Evolutionary conservation across 306 rosid genomes (phyloP), one percentile per base, ranked within the genome.

Genomic region (Prunus kanzakura): DNA sequence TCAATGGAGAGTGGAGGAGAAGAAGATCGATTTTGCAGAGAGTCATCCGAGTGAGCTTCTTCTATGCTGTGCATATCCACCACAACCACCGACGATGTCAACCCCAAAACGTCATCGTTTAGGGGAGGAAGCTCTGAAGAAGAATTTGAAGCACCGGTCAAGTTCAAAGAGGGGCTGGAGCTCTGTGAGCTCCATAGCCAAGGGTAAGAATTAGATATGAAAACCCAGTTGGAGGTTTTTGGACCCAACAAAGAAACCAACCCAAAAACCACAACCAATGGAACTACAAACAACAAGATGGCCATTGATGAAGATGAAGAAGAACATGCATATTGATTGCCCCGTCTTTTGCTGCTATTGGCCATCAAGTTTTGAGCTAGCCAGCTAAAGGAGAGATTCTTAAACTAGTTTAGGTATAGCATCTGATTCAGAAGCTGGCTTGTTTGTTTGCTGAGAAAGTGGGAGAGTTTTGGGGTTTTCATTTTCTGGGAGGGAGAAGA

Each of bases 171-270:
- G n/a, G 76, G 32, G 75, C 32, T 22, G 73, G 32, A 49, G 57
- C 38, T 58, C 20, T 52, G 57, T 18, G 86, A 83, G 78, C 7
- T 72, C 68, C 65, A 80, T 12, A 52, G 30, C 29, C 76, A 74
- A 57, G 83, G 69, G 41, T 76, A 45, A 29, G 78, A 23, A 18
- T 54, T 74, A 4, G 71, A 56, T 14, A 71, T 43, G 51, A 23
- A 58, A 72, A 19, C 65, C 91, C 87, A 88, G 58, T 23, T 69
- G 6, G 86, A 79, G 11, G 84, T 75, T 11, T 45, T 78, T 7
- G 95, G 93, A 82, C 92, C 91, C 74, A 83, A 63, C 20, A 90
- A 2, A 58, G 82, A 83, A 74, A 90, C 32, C 69, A 92, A 67
- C 77, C 88, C 96, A 20, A 88, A 86, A 80, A 90, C 25, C 4